phyloP scores from a whole-genome alignment of 345 rosid species.

The Gossypium anomalum region DNA sequence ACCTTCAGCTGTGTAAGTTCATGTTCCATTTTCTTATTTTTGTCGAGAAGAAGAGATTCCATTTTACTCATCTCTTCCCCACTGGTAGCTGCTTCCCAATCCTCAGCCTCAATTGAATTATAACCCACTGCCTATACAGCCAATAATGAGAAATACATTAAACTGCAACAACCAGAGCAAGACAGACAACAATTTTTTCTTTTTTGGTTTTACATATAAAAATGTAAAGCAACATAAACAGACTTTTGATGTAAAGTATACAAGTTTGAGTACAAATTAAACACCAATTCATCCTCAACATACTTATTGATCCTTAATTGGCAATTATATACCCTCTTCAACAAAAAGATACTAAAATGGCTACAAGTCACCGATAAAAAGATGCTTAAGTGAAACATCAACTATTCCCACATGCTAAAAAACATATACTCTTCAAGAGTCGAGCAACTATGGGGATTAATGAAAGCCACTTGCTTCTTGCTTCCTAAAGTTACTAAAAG shows the following conservation, averaged over 20 bases:
- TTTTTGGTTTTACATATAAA: background rate
- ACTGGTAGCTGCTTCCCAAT: constrained; percentile 92
- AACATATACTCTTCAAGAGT: background rate
- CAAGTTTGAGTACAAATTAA: background rate
- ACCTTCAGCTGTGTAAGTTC: constrained; percentile 89
- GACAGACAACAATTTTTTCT: background rate
- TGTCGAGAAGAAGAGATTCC: constrained; percentile 98
- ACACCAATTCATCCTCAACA: background rate
- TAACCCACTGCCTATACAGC: constrained; percentile 80
- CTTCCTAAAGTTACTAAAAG: background rate
- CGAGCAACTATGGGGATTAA: background rate
- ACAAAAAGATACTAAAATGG: background rate
- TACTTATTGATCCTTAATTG: background rate
- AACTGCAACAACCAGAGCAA: background rate
- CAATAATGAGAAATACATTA: constrained; percentile 18
- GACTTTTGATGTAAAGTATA: background rate
- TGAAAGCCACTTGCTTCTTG: background rate
- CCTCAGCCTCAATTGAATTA: constrained; percentile 97
- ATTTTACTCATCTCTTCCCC: constrained; percentile 98
- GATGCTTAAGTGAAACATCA: background rate
- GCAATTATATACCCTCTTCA: background rate
- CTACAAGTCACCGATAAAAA: background rate
- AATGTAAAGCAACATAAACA: background rate
- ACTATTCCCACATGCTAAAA: background rate
- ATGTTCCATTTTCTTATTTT: constrained; percentile 95